Evolutionary conservation across 2,329 filamentous ascomycete species (phyloP).

Genomic region (Phialocephala sp.): DNA sequence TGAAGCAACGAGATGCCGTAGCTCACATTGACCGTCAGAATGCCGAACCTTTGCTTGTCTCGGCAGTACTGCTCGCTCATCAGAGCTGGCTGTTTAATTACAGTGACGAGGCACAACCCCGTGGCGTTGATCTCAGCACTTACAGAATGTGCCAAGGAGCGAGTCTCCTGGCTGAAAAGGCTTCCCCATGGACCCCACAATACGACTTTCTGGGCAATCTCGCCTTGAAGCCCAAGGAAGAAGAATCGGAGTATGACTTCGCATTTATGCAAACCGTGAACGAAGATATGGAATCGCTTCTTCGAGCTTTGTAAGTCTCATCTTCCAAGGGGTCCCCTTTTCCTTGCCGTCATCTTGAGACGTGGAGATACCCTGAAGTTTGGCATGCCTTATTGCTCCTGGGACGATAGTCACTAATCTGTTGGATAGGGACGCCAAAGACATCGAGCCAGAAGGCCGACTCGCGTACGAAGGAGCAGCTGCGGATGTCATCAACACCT

Average conservation of each 20-base stretch:
- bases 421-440: neutral
- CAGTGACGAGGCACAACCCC: conserved; percentile 6
- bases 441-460: neutral
- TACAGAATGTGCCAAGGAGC: conserved; percentile 26
- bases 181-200: conserved; percentile 14
- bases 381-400: too few relatives aligned
- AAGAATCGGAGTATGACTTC: neutral
- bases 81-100: conserved; percentile 23
- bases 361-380: too few relatives aligned
- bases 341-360: too few relatives aligned
- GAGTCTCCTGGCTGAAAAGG: conserved; percentile 10
- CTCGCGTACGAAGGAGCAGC: conserved; percentile 15
- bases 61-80: conserved; percentile 24
- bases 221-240: neutral
- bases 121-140: conserved; percentile 14
- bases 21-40: neutral
- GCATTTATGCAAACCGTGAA: conserved; percentile 19
- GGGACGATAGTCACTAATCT: too few relatives aligned
- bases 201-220: conserved; percentile 4
- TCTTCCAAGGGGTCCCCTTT: too few relatives aligned
- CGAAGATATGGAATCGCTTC: conserved; percentile 18
- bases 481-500: conserved; percentile 20
- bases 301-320: neutral
- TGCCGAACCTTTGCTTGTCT: conserved; percentile 18
- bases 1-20: conserved; percentile 16